Conservation (phyloP, 208 protist species). For the Trypanosoma platydactyli region DNA sequence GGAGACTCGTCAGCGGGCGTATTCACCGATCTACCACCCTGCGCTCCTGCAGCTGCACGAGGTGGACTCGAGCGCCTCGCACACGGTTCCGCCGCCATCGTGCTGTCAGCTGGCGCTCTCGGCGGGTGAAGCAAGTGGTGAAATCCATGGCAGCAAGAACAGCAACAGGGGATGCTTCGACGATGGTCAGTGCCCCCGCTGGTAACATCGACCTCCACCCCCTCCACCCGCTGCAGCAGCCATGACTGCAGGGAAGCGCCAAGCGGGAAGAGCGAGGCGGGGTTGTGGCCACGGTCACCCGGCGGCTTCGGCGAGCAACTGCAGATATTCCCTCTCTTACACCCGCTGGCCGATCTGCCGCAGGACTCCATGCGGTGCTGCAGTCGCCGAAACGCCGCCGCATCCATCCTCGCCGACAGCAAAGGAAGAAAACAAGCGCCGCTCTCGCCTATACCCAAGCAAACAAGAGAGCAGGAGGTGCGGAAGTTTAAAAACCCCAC, state of each 20-base stretch:
- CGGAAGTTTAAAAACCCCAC: too few species aligned
- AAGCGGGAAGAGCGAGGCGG: background rate
- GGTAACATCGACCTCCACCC: conserved; percentile 71
- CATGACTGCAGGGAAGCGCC: conserved; percentile 11
- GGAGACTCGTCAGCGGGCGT: background rate
- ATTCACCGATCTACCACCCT: too few species aligned
- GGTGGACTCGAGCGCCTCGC: background rate
- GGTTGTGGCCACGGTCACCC: background rate
- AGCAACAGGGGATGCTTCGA: conserved; percentile 10
- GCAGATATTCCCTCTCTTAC: conserved; percentile 4
- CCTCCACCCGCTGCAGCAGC: conserved; percentile 25
- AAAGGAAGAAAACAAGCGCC: too few species aligned
- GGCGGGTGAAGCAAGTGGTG: conserved; percentile 19
- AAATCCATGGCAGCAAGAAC: conserved; percentile 25
- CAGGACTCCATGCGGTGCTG: conserved; percentile 75
- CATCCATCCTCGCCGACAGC: conserved; percentile 21
- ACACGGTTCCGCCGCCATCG: background rate
- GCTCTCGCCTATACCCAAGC: too few species aligned
- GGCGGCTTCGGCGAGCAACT: conserved; percentile 1
- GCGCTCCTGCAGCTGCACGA: background rate
- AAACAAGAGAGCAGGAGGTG: too few species aligned
- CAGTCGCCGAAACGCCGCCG: conserved; percentile 43
- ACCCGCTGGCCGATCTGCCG: conserved; percentile 28
- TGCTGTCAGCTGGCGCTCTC: background rate
- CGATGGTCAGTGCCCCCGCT: conserved; percentile 20